phyloP scores from a whole-genome alignment of 441 rosid genomes.

The Jatropha multifida region DNA sequence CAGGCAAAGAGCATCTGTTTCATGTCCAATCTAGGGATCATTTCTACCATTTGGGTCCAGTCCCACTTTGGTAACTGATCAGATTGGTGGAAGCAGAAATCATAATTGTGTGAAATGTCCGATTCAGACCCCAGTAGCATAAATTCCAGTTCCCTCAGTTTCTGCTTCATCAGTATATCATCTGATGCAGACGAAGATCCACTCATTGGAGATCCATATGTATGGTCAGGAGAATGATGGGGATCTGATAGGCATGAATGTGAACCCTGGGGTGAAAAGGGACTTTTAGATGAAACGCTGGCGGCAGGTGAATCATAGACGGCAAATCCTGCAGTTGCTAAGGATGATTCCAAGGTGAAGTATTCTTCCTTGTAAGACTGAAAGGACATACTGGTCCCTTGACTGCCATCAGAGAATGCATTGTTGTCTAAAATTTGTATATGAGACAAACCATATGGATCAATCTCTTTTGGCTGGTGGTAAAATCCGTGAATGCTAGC shows the following conservation, averaged over 20 bases:
- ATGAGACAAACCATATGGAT: constrained; percentile 35
- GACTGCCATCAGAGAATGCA: constrained; percentile 39
- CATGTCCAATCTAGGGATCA: constrained; percentile 45
- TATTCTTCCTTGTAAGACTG: constrained; percentile 45
- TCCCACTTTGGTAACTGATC: constrained; percentile 31
- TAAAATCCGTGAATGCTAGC: constrained; percentile 36
- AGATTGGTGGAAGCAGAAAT: constrained; percentile 41
- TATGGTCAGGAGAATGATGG: constrained; percentile 44
- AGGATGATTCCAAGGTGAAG: constrained; percentile 63
- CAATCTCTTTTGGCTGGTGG: constrained; percentile 41
- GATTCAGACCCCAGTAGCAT: constrained; percentile 58
- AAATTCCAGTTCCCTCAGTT: constrained; percentile 54
- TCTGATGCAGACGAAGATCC: constrained; percentile 51
- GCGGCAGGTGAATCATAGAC: constrained; percentile 47
- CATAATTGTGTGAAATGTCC: constrained; percentile 35
- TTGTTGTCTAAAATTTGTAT: constrained; percentile 39
- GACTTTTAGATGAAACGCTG: constrained; percentile 49
- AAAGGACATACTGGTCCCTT: constrained; percentile 44
- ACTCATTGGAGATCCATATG: constrained; percentile 54
- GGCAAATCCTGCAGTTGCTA: constrained; percentile 32
- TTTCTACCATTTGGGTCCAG: constrained; percentile 33
- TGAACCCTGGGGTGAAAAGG: constrained; percentile 62
- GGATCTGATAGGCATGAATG: constrained; percentile 52
- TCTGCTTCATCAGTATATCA: constrained; percentile 43
- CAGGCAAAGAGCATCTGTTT: constrained; percentile 48